phyloP scores from a whole-genome alignment of 75 land plant genomes.

The Pinus tabuliformis region DNA sequence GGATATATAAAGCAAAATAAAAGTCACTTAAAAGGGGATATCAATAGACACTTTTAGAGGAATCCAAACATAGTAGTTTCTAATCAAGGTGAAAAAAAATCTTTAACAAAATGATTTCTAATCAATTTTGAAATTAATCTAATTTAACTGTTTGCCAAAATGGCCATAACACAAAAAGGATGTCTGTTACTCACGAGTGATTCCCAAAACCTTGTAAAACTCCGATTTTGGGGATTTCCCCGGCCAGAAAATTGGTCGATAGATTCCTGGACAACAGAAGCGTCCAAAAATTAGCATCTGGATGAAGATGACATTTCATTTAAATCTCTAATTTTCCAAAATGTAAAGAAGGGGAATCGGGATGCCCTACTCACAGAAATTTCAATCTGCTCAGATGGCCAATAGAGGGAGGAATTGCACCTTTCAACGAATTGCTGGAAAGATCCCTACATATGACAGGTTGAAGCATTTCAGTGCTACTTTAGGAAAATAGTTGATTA shows the following conservation, averaged over 20 bases:
- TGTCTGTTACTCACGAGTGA: conserved; percentile 53
- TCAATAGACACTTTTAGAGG: not conserved
- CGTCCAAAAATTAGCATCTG: not conserved
- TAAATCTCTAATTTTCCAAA: not conserved
- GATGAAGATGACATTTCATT: not conserved
- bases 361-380: conserved; percentile 47
- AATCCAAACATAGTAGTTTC: not conserved
- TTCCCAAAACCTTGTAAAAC: conserved; percentile 49
- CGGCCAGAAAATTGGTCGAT: conserved; percentile 74
- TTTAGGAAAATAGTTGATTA: too few species aligned
- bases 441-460: conserved; percentile 55
- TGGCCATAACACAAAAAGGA: not conserved
- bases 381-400: conserved; percentile 38
- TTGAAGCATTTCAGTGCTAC: not conserved
- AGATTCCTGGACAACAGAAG: conserved; percentile 51
- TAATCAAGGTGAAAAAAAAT: too few species aligned
- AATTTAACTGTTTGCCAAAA: too few species aligned
- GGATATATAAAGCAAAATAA: too few species aligned
- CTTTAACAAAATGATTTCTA: too few species aligned
- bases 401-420: conserved; percentile 68
- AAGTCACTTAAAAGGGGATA: too few species aligned
- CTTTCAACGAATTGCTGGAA: conserved; percentile 66
- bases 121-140: too few species aligned
- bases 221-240: conserved; percentile 76
- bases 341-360: not conserved